Evolutionary conservation across 2,329 filamentous ascomycete species (phyloP).

Genomic region (Trichoderma koningiopsis): DNA sequence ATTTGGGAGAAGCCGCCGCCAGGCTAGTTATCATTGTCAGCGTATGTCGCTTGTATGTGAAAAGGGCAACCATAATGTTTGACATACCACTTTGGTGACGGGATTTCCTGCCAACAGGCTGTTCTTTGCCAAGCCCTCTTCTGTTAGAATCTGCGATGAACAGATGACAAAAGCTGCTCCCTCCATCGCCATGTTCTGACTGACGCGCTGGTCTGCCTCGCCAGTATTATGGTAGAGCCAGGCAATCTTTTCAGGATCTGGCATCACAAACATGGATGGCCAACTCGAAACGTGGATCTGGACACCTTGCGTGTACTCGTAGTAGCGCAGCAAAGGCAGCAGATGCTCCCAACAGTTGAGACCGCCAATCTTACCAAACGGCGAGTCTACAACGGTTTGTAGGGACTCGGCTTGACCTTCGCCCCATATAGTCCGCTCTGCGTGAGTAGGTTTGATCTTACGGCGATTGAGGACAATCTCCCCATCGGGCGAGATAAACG

Average conservation of each 20-base stretch:
- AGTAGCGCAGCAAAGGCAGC: conserved; percentile 26
- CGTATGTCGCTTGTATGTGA: neutral
- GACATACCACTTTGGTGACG: conserved; percentile 36
- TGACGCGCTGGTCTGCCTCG: conserved; percentile 39
- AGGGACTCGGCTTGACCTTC: conserved; percentile 58
- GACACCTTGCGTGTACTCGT: conserved; percentile 29
- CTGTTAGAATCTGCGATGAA: conserved; percentile 44
- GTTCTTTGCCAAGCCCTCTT: conserved; percentile 44
- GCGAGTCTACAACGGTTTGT: conserved; percentile 50
- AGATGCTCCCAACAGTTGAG: conserved; percentile 55
- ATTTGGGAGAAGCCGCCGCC: conserved; percentile 57
- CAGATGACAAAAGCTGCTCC: conserved; percentile 46
- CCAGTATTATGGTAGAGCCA: conserved; percentile 43
- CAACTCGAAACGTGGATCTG: conserved; percentile 32
- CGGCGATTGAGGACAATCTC: conserved; percentile 56
- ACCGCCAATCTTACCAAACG: conserved; percentile 54
- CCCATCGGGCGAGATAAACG: conserved; percentile 53
- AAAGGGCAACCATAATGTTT: too few relatives aligned
- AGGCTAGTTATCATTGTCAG: conserved; percentile 1
- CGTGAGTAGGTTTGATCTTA: conserved; percentile 60
- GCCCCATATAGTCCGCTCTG: conserved; percentile 58
- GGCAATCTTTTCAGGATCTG: conserved; percentile 36
- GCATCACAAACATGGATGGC: conserved; percentile 37
- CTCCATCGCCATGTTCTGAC: conserved; percentile 48
- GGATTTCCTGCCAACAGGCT: conserved; percentile 41